phyloP scores from a whole-genome alignment of 331 rosid genomes.

The Phaseolus coccineus region DNA sequence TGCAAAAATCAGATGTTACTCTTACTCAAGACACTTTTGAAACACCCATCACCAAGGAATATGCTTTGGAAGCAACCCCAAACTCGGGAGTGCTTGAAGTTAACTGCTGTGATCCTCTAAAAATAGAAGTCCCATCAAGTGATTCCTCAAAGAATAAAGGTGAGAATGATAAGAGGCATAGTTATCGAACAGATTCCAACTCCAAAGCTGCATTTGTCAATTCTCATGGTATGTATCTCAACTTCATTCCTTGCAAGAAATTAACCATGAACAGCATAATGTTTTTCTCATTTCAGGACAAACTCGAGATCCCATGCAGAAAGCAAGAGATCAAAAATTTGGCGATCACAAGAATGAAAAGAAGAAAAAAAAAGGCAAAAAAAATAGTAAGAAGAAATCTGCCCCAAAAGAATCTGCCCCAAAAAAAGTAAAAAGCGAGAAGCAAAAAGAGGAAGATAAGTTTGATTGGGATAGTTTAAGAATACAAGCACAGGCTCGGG shows the following conservation, averaged over 20 bases:
- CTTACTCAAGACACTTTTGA: conserved; percentile 47
- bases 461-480: conserved; percentile 82
- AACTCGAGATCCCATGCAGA: conserved; percentile 48
- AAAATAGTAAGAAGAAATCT: conserved; percentile 54
- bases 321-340: conserved; percentile 48
- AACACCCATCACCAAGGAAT: conserved; percentile 44
- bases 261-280: conserved; percentile 49
- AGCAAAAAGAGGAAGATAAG: conserved; percentile 56
- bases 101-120: conserved; percentile 55
- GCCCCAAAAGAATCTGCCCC: conserved; percentile 50
- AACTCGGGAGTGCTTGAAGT: conserved; percentile 52
- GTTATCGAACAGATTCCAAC: conserved; percentile 58
- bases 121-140: conserved; percentile 53
- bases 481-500: conserved; percentile 60
- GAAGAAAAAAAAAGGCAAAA: conserved; percentile 11
- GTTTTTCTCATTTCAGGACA: conserved; percentile 49
- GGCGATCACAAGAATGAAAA: conserved; percentile 47
- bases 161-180: conserved; percentile 52
- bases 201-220: conserved; percentile 47
- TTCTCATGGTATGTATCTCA: conserved; percentile 54
- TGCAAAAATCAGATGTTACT: conserved; percentile 48
- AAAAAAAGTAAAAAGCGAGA: conserved; percentile 51
- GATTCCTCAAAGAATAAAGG: conserved; percentile 53
- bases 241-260: conserved; percentile 44
- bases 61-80: conserved; percentile 47